Base-by-base conservation (phyloP, 129 eudicot species). In the Calendula officinalis region DNA sequence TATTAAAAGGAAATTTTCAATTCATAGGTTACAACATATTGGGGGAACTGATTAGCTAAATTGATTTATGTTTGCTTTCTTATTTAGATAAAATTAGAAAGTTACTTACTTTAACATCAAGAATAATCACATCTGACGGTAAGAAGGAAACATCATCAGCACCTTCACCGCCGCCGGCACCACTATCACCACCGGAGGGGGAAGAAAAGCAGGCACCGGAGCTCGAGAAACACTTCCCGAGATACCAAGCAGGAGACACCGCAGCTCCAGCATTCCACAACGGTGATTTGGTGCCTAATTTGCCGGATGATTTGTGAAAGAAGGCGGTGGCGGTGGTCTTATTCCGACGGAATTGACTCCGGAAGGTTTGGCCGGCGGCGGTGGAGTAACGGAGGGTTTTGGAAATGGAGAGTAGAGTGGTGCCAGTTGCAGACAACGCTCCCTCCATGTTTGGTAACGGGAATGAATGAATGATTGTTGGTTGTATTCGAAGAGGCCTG, bases 91-190 rank as follows among this genome's bases (percentile, higher is more conserved):
- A 8, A 16, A 7, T 22, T 22, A 22, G 30, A 22, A 22, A 22
- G 30, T 22, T 22, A 53, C 86, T 71, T 70, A 91, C 98, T 35
- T 71, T 66, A 67, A 91, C 98, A 79, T 91, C 96, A 55, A 91
- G 98, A 62, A 83, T 55, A 6, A 91, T 91, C 38, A 82, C 95
- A 83, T 88, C 98, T 35, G 88, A 65, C 33, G 84, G 62, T 54
- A 62, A 62, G 9, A 75, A 73, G 16, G 91, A 72, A 71, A 64
- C 78, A 62, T 74, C 90, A 15, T 22, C 30, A 22, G 30, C 30
- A 22, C 30, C 30, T 22, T 22, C 30, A 22, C 30, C 30, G 30
- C 2, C 30, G 30, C 30, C 30, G 30, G n/a, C 75, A 7, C 63
- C 82, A 1, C 66, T 64, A 37, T 68, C 81, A 14, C 35, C 44